phyloP scores from a whole-genome alignment of 2,329 filamentous ascomycete species.

The Aureobasidium melanogenum region DNA sequence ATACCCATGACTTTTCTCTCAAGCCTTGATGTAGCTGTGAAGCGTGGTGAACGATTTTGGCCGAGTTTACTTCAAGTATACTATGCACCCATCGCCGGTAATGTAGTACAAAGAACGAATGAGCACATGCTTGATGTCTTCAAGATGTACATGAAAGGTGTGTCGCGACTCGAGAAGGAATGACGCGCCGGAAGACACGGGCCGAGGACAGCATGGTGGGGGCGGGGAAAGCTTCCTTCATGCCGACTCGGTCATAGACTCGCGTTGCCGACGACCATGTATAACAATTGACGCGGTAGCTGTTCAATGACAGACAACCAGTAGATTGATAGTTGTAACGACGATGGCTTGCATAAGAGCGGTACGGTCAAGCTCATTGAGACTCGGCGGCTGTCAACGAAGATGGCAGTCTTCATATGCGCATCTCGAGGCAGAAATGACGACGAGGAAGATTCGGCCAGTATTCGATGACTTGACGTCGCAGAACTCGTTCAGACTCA shows the following conservation, averaged over 20 bases:
- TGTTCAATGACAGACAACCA: not conserved
- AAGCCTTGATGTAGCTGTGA: not conserved
- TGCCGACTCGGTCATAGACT: not conserved
- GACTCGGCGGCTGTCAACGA: not conserved
- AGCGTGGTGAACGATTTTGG: not conserved
- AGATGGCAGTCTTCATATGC: conserved; percentile 28
- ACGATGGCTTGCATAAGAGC: not conserved
- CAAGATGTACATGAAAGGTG: no score
- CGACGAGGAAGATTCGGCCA: conserved; percentile 39
- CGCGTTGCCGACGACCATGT: not conserved
- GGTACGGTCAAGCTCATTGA: not conserved
- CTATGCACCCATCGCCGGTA: no score
- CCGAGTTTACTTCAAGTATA: not conserved
- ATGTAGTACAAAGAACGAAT: no score
- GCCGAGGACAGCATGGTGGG: not conserved
- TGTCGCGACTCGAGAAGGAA: not conserved
- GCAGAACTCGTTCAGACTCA: conserved; percentile 57
- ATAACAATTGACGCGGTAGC: not conserved
- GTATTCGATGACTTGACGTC: conserved; percentile 51
- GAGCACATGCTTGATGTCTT: no score
- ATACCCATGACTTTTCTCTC: not conserved
- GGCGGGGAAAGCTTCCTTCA: conserved; percentile 2
- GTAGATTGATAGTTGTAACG: not conserved
- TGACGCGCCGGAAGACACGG: not conserved
- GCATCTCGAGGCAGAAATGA: conserved; percentile 36